These are phyloP conservation scores for Epichloe gansuensis DNA, from an alignment of 2,329 filamentous ascomycete genomes.

Conservation along the genomic window DNA sequence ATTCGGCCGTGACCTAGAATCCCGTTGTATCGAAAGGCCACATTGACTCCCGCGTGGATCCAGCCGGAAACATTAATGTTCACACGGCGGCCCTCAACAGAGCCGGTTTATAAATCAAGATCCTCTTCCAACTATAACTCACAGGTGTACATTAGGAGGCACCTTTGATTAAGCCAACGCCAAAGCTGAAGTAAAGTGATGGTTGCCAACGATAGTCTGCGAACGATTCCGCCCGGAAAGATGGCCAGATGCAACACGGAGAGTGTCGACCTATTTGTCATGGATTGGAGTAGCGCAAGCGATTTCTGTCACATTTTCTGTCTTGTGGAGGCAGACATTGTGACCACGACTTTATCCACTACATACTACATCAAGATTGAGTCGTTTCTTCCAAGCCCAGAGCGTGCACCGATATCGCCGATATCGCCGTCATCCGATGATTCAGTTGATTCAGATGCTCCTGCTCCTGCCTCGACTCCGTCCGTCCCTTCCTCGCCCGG, in stretches of 20 bases:
- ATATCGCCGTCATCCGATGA: too few relatives aligned
- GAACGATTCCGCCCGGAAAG: neutral
- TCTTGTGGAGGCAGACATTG: too few relatives aligned
- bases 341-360: too few relatives aligned
- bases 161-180: neutral
- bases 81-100: neutral
- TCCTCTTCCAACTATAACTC: neutral
- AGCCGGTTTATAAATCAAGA: neutral
- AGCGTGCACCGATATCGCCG: too few relatives aligned
- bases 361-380: too few relatives aligned
- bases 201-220: conserved; percentile 1
- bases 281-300: neutral
- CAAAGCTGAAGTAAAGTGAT: neutral
- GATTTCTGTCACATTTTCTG: neutral
- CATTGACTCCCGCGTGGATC: neutral
- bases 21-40: neutral
- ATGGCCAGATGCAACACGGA: conserved; percentile 4
- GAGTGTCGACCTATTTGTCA: conserved; percentile 1
- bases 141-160: neutral
- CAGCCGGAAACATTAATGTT: neutral
- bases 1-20: neutral
- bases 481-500: neutral
- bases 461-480: neutral
- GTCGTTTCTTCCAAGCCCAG: too few relatives aligned
- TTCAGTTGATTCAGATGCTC: too few relatives aligned